phyloP scores from a whole-genome alignment of 257 asterid species.

The Handroanthus guayacan region DNA sequence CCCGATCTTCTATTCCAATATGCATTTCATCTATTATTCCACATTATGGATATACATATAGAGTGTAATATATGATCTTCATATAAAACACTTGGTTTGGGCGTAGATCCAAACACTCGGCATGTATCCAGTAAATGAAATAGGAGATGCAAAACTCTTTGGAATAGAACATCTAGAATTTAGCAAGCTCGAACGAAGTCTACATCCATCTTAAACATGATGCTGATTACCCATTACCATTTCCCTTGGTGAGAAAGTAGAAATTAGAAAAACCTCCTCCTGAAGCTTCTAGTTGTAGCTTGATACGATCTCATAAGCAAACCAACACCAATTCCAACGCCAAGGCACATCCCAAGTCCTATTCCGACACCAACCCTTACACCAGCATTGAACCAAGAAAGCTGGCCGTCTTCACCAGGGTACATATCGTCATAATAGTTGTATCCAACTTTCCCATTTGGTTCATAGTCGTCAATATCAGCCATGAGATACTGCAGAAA shows the following conservation, averaged over 20 bases:
- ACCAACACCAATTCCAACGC: conserved; percentile 68
- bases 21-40: no score
- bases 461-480: conserved; percentile 50
- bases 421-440: conserved; percentile 59
- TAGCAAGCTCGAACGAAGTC: not conserved
- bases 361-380: conserved; percentile 76
- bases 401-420: conserved; percentile 69
- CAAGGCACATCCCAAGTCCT: conserved; percentile 73
- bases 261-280: conserved; percentile 60
- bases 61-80: no score
- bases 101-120: no score
- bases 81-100: no score
- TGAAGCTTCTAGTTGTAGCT: conserved; percentile 60
- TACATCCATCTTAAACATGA: conserved; percentile 29
- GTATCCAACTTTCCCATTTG: conserved; percentile 52
- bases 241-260: not conserved
- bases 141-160: no score
- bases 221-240: not conserved
- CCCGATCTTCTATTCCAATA: no score
- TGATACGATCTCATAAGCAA: conserved; percentile 67
- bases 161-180: no score
- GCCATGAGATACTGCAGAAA: conserved; percentile 47
- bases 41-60: no score
- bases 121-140: no score
- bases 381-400: conserved; percentile 72